These are phyloP conservation scores for Coniochaeta prunicola DNA, from an alignment of 2,329 filamentous ascomycete genomes.

Conservation along the genomic window DNA sequence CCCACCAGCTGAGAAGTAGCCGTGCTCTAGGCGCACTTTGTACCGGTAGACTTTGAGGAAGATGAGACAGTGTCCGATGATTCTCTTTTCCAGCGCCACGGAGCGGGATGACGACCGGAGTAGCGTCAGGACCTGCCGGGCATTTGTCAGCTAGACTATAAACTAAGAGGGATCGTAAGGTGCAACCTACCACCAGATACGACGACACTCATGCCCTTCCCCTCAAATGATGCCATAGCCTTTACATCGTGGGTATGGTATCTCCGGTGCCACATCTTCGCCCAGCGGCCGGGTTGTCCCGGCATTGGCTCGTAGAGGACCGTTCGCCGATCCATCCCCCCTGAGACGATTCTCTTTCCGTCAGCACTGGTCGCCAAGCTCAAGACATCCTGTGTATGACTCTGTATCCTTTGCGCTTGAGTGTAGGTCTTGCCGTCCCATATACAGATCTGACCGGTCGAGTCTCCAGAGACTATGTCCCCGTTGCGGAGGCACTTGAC, in stretches of 20 bases:
- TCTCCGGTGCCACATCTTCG: slow-evolving; percentile 74
- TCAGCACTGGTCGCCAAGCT: slow-evolving; percentile 78
- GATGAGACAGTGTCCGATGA: slow-evolving; percentile 71
- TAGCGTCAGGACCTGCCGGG: slow-evolving; percentile 70
- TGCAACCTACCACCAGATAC: slow-evolving; percentile 73
- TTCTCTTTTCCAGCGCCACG: slow-evolving; percentile 71
- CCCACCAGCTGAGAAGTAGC: slow-evolving; percentile 87
- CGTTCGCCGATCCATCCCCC: slow-evolving; percentile 85
- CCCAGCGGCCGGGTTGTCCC: slow-evolving; percentile 63
- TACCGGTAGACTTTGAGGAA: slow-evolving; percentile 73
- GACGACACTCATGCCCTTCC: slow-evolving; percentile 72
- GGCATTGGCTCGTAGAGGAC: slow-evolving; percentile 68
- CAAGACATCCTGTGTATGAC: slow-evolving; percentile 83
- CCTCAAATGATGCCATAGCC: slow-evolving; percentile 84
- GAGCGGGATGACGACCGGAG: slow-evolving; percentile 74
- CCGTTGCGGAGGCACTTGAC: slow-evolving; percentile 82
- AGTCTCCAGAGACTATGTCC: slow-evolving; percentile 91
- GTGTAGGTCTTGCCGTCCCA: slow-evolving; percentile 94
- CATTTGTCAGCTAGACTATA: slow-evolving; percentile 16
- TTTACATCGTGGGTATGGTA: slow-evolving; percentile 96
- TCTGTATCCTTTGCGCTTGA: slow-evolving; percentile 75
- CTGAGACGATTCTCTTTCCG: slow-evolving; percentile 76
- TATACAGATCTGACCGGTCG: slow-evolving; percentile 84
- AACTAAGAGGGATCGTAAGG: not conserved
- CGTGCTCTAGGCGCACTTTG: slow-evolving; percentile 66